Base-by-base conservation (phyloP, 2,329 filamentous ascomycete genomes). In the Colletotrichum spaethianum region DNA sequence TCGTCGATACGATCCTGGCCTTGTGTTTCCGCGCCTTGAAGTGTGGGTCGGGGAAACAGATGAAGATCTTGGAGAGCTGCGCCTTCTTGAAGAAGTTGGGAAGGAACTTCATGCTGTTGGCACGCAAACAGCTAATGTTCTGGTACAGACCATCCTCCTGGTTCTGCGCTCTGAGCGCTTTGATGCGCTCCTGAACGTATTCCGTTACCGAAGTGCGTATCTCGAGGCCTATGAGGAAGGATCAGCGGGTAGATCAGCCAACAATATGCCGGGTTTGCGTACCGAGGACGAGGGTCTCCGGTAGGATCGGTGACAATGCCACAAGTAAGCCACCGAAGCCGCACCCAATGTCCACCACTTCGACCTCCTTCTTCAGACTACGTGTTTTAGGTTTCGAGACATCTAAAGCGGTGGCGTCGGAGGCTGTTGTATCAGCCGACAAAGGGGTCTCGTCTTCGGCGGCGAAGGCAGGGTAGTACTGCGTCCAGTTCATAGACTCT, bases 21-120 rank as follows among this genome's bases (percentile, higher is more conserved):
- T 99, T 99, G 86, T 98, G 96, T 83, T 99, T 99, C 74, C 96
- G 90, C 16, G 94, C 91, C 84, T 99, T 99, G 87, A 99, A 99
- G 83, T 99, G 96, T 71, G 96, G 96, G 79, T 99, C 96, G 0
- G 96, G 96, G 80, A 99, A 99, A 86, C 96, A 99, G 77, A 99
- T 93, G 82, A 99, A 99, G 79, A 98, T 94, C 80, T 97, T 97
- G 74, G 88, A 90, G 18, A 99, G 90, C 80, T 98, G 95, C 18
- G 84, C 87, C 78, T 92, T 93, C 66, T 84, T 86, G 86, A 99
- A 98, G 87, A 98, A 98, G 80, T 99, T 98, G 74, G 97, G 96
- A n/a, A 99, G 86, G 82, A 98, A 99, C 82, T 99, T 99, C 96
- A 99, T 99, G 6, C 94, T 94, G 85, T 99, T 99, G 75, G 94